These are phyloP conservation scores for Besnoitia besnoiti DNA, from an alignment of 169 alveolate genomes.

Conservation along the genomic window DNA sequence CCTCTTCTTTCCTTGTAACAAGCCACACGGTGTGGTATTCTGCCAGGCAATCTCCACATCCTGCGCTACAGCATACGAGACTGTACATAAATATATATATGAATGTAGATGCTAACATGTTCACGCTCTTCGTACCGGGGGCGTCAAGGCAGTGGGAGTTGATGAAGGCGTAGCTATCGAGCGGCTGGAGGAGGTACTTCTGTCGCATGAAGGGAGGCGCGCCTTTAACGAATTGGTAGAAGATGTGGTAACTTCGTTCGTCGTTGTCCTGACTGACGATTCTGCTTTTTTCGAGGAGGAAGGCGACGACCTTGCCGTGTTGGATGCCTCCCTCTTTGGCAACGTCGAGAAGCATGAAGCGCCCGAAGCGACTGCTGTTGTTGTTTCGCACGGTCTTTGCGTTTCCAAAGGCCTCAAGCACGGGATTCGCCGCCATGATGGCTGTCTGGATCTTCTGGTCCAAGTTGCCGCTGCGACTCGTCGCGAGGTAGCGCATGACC, in stretches of 20 bases:
- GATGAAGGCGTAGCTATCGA: constrained; percentile 80
- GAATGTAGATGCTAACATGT: too few relatives aligned
- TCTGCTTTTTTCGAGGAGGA: constrained; percentile 96
- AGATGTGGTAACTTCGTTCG: constrained; percentile 96
- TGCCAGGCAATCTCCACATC: too few relatives aligned
- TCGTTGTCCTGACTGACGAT: constrained; percentile 85
- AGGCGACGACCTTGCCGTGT: constrained; percentile 92
- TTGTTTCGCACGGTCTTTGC: constrained; percentile 98
- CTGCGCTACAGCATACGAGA: too few relatives aligned
- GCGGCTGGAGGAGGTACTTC: constrained; percentile 78
- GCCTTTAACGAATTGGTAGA: constrained; percentile 94
- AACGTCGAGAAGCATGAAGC: constrained; percentile 91
- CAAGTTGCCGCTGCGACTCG: constrained; percentile 49
- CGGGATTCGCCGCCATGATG: constrained; percentile 86
- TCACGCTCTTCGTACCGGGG: constrained; percentile 61
- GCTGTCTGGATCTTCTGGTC: constrained; percentile 71
- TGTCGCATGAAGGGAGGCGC: constrained; percentile 83
- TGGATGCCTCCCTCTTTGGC: constrained; percentile 90
- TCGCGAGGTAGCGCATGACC: constrained; percentile 71
- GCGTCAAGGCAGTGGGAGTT: constrained; percentile 90
- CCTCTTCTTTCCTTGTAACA: too few relatives aligned
- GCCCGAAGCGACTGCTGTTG: constrained; percentile 97
- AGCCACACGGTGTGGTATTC: too few relatives aligned
- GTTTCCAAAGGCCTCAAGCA: constrained; percentile 94
- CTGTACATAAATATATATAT: too few relatives aligned